A percentile compares a stretch with the other conserved stretches of the same genome.
Conservation (phyloP, 306 rosid species). For the Purshia tridentata region DNA sequence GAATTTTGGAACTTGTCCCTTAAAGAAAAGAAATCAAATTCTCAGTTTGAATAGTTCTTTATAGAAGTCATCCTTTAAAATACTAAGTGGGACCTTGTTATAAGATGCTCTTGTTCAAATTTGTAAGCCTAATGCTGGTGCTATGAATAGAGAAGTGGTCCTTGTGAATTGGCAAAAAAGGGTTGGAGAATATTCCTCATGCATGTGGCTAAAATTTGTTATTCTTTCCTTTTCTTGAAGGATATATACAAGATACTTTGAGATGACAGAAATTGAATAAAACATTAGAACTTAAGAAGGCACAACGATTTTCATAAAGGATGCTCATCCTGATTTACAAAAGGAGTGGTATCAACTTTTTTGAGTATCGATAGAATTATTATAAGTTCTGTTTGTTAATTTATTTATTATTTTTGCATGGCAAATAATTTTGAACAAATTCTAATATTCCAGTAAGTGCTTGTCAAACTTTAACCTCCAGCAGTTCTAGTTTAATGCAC, state of each 20-base stretch:
- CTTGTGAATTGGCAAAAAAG: constrained; percentile 22
- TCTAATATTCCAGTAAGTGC: neutral
- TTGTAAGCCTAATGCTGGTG: constrained; percentile 24
- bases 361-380: neutral
- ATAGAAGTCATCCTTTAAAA: neutral
- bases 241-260: neutral
- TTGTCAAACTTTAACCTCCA: neutral
- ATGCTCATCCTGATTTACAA: neutral
- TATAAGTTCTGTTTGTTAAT: neutral
- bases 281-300: constrained; percentile 1
- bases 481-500: neutral
- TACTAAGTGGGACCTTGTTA: constrained; percentile 23
- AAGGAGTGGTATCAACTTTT: neutral
- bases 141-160: constrained; percentile 15
- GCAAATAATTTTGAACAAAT: neutral
- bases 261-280: constrained; percentile 17
- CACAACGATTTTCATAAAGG: neutral
- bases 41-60: constrained; percentile 6
- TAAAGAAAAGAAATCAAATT: too few relatives aligned
- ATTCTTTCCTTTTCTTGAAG: neutral
- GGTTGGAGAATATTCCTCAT: constrained; percentile 18
- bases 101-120: constrained; percentile 25
- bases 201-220: constrained; percentile 14
- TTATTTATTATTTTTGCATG: neutral
- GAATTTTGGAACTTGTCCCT: constrained; percentile 4